Evolutionary conservation across 2,329 filamentous ascomycete genomes (phyloP), one percentile per base, ranked within the genome.

Genomic region (Ophiostoma triangulosporum): DNA sequence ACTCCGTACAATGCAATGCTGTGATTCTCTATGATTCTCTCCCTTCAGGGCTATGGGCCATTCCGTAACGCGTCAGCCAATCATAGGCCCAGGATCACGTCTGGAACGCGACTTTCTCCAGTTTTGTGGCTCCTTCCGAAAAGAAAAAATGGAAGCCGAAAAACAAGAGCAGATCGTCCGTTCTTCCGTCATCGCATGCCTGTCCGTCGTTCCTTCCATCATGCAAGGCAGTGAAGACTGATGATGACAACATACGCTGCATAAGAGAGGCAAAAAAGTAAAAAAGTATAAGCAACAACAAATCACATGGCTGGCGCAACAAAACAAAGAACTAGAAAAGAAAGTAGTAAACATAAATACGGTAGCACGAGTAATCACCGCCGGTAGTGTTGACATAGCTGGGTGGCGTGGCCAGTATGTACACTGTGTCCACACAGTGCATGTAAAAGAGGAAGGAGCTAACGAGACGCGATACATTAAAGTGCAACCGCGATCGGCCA

Each of bases 401-500:
- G 7, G 11, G 38, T 43, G 38, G 38, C 38, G 38, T 3, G 11
- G 26, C 43, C 26, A 31, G 43, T 31, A 17, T 17, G 9, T 3
- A 46, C 15, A 46, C 43, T 29, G 43, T 29, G 20, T 20, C 8
- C 3, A 31, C 43, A 46, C 43, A 2, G 24, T 46, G 26, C 26
- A 11, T n/a, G n/a, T 43, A 43, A 26, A 24, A 14, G 15, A 6
- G 32, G 46, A 51, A 45, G 48, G 43, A 50, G 29, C 29, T 17
- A 46, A 50, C 35, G 43, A 43, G 53, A 56, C 56, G 57, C 57
- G 56, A 57, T 53, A 49, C 43, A n/a, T 50, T 52, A 54, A 56
- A 56, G 57, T 51, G 57, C 46, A 59, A 57, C 54, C 56, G 56
- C 57, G 57, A 59, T 57, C 53, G 50, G 56, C 52, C 45, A 40